Base-by-base conservation (phyloP, 2,329 filamentous ascomycete species). In the Dothidotthia symphoricarpi region DNA sequence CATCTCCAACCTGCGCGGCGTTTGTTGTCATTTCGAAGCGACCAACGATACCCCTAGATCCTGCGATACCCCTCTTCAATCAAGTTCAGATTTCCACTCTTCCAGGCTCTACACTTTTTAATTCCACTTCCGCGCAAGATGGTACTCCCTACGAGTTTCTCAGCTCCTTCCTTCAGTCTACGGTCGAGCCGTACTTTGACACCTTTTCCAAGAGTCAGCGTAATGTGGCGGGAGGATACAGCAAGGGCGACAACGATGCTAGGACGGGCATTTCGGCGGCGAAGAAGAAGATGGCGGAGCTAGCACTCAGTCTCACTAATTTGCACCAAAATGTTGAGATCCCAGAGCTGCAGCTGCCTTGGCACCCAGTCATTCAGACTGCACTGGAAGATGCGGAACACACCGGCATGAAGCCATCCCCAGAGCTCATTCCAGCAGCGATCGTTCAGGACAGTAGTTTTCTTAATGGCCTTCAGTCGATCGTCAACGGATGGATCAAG, bases 321-420 rank as follows among this genome's bases (percentile, higher is more conserved):
- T 75, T 98, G 37, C 90, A 96, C 69, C 90, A 98, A 68, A 97
- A 98, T 68, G 89, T 95, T 39, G 94, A 98, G 68, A 97, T 99
- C 36, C 93, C 93, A 14, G 88, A 95, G 56, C 78, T 97, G 34
- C 85, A 87, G 13, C 74, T 99, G 47, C 83, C 87, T 9, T 84
- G 96, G 51, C 90, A 96, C 60, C 86, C 90, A 17, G 79, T 94
- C 22, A 88, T 99, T 14, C 88, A 95, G 69, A 80, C 75, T 49
- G 89, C 88, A 10, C 74, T 97, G 43, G 85, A 94, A 37, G 84
- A 90, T 47, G 88, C 90, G 14, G 76, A 80, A 33, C 72, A 77
- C 16, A 80, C 78, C 42, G 78, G 82, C 46, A 71, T 76, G 13
- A 85, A 85, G 49, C 82, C 89, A 1, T 81, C 84, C 0, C 80